Percentiles rank a stretch among this genome's conserved stretches.
Evolutionary conservation across 2,329 filamentous ascomycete species (phyloP).

Genomic region (Colletotrichum camelliae): DNA sequence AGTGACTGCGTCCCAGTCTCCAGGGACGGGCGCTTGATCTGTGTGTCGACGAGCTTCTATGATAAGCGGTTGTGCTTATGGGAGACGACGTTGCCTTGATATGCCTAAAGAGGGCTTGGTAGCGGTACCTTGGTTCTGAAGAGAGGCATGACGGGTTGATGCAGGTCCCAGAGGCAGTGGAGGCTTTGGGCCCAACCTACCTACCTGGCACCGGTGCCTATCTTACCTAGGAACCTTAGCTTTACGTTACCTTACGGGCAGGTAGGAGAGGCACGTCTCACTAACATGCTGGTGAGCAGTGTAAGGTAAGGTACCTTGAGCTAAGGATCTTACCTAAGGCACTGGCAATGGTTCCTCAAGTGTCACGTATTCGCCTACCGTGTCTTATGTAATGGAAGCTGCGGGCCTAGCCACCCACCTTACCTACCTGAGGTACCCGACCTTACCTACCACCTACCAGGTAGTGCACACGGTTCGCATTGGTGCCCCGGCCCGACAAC

Average conservation of each 20-base stretch:
- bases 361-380: neutral
- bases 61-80: conserved; percentile 75
- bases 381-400: neutral
- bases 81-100: conserved; percentile 36
- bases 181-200: neutral
- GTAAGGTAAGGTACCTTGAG: no score
- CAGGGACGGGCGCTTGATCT: conserved; percentile 38
- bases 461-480: conserved; percentile 10
- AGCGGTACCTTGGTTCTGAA: neutral
- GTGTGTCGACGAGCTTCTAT: conserved; percentile 80
- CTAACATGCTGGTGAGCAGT: no score
- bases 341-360: no score
- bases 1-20: conserved; percentile 67
- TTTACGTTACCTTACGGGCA: no score
- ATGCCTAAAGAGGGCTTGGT: neutral
- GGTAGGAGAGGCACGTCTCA: no score
- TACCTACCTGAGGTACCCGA: neutral
- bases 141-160: neutral
- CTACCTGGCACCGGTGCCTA: no score
- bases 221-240: no score
- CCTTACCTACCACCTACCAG: neutral
- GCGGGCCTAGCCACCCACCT: neutral
- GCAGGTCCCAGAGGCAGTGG: neutral
- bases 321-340: no score
- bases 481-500: neutral